These are phyloP conservation scores for Paraurostyla sp. DNA, from an alignment of 73 alveolate species.

Conservation along the genomic window DNA sequence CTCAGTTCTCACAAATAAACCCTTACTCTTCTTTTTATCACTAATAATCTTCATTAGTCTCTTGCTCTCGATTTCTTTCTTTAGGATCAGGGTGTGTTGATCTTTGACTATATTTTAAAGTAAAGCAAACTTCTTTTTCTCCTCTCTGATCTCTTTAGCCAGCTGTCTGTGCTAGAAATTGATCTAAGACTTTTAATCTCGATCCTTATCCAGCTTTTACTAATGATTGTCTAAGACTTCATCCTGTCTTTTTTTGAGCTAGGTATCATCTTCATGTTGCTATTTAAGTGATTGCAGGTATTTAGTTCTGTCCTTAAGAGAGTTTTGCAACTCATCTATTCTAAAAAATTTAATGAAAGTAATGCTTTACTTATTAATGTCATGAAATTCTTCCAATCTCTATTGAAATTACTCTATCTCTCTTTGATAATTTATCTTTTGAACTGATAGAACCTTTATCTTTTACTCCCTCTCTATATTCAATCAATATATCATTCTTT, in stretches of 20 bases:
- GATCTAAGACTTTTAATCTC: not conserved
- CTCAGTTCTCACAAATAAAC: not conserved
- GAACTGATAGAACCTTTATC: not conserved
- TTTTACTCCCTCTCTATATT: slow-evolving; percentile 12
- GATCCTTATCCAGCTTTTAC: not conserved
- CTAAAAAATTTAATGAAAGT: not conserved
- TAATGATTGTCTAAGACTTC: not conserved
- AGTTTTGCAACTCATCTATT: not conserved
- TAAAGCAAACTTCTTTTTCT: not conserved
- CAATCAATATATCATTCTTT: not conserved
- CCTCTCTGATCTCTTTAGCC: not conserved
- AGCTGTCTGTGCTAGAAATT: not conserved
- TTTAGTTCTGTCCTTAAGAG: not conserved
- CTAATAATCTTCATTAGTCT: not conserved
- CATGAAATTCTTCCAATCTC: slow-evolving; percentile 34
- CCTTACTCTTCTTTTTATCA: not conserved
- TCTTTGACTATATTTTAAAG: not conserved
- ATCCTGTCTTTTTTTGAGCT: not conserved
- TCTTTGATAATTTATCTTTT: not conserved
- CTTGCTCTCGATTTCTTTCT: not conserved
- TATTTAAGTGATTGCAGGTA: not conserved
- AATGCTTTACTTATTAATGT: not conserved
- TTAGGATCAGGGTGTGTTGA: not conserved
- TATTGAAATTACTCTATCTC: slow-evolving; percentile 5
- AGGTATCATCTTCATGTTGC: not conserved